Evolutionary conservation across 176 grass and related monocot species (phyloP).

Genomic region (Lolium multiflorum): DNA sequence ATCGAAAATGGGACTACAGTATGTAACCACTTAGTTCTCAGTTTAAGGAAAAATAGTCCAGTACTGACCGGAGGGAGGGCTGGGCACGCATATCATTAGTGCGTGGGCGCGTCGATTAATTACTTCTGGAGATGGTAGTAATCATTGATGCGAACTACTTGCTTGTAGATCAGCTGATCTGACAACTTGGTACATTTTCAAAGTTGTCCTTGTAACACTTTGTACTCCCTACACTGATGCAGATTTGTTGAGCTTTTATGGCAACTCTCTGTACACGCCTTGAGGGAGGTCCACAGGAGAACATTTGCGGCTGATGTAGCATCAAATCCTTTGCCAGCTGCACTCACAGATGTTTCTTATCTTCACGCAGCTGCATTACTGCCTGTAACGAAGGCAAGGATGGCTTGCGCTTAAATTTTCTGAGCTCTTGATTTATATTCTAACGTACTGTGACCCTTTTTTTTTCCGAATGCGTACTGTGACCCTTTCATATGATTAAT

Average conservation of each 20-base stretch:
- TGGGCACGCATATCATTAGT: no score
- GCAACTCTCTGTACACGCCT: slow-evolving; percentile 97
- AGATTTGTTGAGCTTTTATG: slow-evolving; percentile 99
- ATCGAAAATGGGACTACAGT: neutral
- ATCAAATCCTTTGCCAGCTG: slow-evolving; percentile 80
- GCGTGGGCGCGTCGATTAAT: no score
- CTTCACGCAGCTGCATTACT: slow-evolving; percentile 95
- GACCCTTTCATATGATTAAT: neutral
- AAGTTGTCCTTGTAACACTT: slow-evolving; percentile 7
- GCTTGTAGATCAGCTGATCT: slow-evolving; percentile 42
- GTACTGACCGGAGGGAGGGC: neutral
- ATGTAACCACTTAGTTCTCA: slow-evolving; percentile 8
- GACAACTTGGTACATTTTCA: slow-evolving; percentile 35
- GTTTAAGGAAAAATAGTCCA: slow-evolving; percentile 23
- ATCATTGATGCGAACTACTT: slow-evolving; percentile 11
- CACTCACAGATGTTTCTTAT: slow-evolving; percentile 96
- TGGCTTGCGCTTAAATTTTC: slow-evolving; percentile 34
- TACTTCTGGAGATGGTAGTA: neutral
- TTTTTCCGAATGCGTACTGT: neutral
- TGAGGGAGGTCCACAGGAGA: slow-evolving; percentile 97
- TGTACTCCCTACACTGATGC: slow-evolving; percentile 43
- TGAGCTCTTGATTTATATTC: slow-evolving; percentile 20
- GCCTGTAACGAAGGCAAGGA: slow-evolving; percentile 86
- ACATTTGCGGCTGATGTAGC: slow-evolving; percentile 82
- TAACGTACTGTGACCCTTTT: neutral